Base-by-base conservation (phyloP, 306 rosid genomes). In the Pterocarpus macrocarpus region DNA sequence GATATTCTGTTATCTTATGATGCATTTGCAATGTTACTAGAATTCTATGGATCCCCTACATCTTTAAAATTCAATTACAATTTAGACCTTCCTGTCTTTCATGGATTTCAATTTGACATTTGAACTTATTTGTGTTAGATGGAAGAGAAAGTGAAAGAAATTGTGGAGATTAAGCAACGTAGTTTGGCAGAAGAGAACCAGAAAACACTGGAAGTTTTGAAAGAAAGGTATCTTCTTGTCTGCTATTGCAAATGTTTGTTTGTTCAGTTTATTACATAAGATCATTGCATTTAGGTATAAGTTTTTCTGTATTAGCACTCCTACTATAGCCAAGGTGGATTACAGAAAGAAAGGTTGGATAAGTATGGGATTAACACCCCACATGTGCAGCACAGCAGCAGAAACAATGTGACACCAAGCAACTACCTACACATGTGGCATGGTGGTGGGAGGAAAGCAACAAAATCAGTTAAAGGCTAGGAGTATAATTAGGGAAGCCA, bases 181-280 rank as follows among this genome's bases (percentile, higher is more conserved):
- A 92, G 96, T 83, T 89, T 95, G 83, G 99, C 99, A 8, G 99
- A 95, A 86, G 98, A 95, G 87, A 95, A 90, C 85, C 98, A 92
- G 87, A 95, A 95, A 87, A 92, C 95, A 4, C 64, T 95, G 65
- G 99, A 95, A 85, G 94, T 86, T 80, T 86, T 95, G 68, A 93
- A 91, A 88, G 99, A 95, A 69, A 92, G 99, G 99, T 93, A 82
- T 63, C 39, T 71, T 73, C 33, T 71, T 34, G 59, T 55, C 59
- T 80, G 55, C 86, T 74, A 8, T 73, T 78, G 38, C n/a, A 71
- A 38, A 79, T 66, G 52, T 84, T 66, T 55, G 53, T 50, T 73
- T 52, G 52, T 59, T 68, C 65, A 22, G 73, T 69, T 74, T 64
- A 57, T 57, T 13, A 32, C 33, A 17, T 15, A n/a, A 49, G 41